Evolutionary conservation across 495 filamentous ascomycete species (phyloP).

Genomic region (Talaromyces stipitatus): DNA sequence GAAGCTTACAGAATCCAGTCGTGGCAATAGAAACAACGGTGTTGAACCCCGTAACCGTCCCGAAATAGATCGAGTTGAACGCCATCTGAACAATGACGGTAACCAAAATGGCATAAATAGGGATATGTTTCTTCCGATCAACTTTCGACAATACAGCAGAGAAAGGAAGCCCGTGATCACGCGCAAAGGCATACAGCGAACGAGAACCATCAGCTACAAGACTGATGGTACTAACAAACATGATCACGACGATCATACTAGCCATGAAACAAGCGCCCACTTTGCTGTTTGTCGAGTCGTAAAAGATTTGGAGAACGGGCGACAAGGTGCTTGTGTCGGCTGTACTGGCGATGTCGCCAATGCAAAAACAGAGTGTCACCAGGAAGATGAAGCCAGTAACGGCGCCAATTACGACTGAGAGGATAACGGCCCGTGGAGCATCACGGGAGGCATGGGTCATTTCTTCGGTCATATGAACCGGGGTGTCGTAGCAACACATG

Average conservation of each 20-base stretch:
- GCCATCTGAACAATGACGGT: conserved; percentile 44
- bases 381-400: conserved; percentile 42
- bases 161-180: conserved; percentile 49
- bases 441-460: conserved; percentile 36
- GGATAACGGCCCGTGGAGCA: conserved; percentile 39
- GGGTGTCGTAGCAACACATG: conserved; percentile 47
- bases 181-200: conserved; percentile 50
- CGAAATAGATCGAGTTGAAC: conserved; percentile 50
- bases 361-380: conserved; percentile 40
- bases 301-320: conserved; percentile 49
- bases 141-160: conserved; percentile 39
- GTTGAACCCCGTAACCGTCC: conserved; percentile 48
- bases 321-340: conserved; percentile 30
- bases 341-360: conserved; percentile 41
- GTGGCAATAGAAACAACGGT: conserved; percentile 51
- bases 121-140: conserved; percentile 31
- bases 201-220: conserved; percentile 49
- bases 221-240: conserved; percentile 44
- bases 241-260: conserved; percentile 39
- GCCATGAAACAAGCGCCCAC: conserved; percentile 43
- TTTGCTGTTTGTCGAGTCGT: conserved; percentile 36
- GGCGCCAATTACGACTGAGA: conserved; percentile 39
- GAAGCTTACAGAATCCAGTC: conserved; percentile 47
- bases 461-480: conserved; percentile 47
- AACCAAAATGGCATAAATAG: conserved; percentile 42